Percentiles rank a stretch among this genome's conserved stretches.
phyloP scores from a whole-genome alignment of 345 rosid species.

The Psidium guajava region DNA sequence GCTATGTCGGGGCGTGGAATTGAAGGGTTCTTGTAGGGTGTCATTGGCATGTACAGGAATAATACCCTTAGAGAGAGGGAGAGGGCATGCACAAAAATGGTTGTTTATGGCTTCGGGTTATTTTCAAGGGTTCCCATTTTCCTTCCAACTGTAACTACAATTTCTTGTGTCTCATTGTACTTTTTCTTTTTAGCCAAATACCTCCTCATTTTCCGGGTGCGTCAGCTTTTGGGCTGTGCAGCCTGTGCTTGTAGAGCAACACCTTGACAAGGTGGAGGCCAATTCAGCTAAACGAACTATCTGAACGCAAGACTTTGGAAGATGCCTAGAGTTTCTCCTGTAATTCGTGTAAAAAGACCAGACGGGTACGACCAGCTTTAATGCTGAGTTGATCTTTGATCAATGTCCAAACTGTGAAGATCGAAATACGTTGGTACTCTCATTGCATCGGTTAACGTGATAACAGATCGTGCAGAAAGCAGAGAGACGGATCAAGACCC shows the following conservation, averaged over 20 bases:
- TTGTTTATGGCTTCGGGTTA: neutral
- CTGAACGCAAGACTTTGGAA: neutral
- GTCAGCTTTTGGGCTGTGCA: neutral
- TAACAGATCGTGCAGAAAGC: neutral
- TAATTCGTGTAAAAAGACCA: neutral
- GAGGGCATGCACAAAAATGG: neutral
- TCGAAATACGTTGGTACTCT: neutral
- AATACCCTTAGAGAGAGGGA: neutral
- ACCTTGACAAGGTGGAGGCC: neutral
- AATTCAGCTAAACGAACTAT: neutral
- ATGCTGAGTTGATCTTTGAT: neutral
- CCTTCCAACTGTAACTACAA: neutral
- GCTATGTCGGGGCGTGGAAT: slow-evolving; percentile 43
- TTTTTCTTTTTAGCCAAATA: neutral
- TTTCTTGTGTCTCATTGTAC: neutral
- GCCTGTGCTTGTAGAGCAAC: neutral
- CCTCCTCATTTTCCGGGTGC: neutral
- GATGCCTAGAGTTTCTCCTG: neutral
- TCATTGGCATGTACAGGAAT: neutral
- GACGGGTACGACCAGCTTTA: neutral
- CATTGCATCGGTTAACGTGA: neutral
- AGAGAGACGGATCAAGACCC: neutral
- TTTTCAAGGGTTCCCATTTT: neutral
- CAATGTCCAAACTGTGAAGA: neutral
- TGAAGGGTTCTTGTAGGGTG: slow-evolving; percentile 67